These are phyloP conservation scores for Cystobasidium sp. DNA, from an alignment of 1,284 basidiomycete genomes.

Conservation along the genomic window DNA sequence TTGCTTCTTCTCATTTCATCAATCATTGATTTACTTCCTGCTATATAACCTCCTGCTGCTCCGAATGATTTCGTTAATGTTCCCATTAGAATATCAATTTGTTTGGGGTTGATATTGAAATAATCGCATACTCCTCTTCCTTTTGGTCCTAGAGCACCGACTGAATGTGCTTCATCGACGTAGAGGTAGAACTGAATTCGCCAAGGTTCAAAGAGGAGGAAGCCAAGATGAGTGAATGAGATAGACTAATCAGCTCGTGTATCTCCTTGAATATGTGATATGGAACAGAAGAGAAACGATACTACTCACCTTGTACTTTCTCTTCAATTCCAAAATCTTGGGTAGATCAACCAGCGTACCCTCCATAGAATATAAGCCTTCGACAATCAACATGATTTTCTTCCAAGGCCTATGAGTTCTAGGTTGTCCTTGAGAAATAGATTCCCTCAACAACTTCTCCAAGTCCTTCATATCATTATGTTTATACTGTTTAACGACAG, in stretches of 20 bases:
- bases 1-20: constrained; percentile 80
- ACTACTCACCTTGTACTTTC: constrained; percentile 83
- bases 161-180: constrained; percentile 96
- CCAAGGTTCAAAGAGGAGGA: no score
- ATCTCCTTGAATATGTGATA: neutral
- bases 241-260: neutral
- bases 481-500: constrained; percentile 90
- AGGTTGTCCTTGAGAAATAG: constrained; percentile 95
- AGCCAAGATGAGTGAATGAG: neutral
- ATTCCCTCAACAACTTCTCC: constrained; percentile 82
- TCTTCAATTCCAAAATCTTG: constrained; percentile 81
- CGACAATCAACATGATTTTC: constrained; percentile 93
- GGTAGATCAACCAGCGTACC: constrained; percentile 89
- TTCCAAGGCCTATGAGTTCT: constrained; percentile 98
- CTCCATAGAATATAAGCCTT: constrained; percentile 98
- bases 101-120: constrained; percentile 80
- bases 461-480: constrained; percentile 91
- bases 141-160: constrained; percentile 90
- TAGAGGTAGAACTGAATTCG: constrained; percentile 83
- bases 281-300: neutral
- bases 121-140: constrained; percentile 96
- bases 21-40: constrained; percentile 78
- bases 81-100: constrained; percentile 94
- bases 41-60: constrained; percentile 93
- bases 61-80: constrained; percentile 97